phyloP scores from a whole-genome alignment of 2,329 filamentous ascomycete genomes.

The Periconia digitata region DNA sequence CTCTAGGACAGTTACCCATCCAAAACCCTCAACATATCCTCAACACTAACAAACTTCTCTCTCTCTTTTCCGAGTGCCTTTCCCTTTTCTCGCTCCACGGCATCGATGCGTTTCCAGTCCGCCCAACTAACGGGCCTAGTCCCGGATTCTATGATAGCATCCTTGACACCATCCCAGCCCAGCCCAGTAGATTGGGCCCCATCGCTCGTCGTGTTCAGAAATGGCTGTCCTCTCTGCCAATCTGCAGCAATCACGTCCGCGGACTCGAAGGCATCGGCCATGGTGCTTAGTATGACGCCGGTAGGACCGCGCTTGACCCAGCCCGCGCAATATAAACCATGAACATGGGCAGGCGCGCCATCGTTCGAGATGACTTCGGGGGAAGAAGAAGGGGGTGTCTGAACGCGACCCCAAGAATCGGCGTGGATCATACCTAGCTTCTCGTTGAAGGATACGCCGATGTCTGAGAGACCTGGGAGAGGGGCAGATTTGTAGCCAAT shows the following conservation, averaged over 20 bases:
- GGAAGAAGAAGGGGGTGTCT: too few relatives aligned
- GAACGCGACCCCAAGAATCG: constrained; percentile 75
- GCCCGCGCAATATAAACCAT: constrained; percentile 86
- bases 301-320: constrained; percentile 97
- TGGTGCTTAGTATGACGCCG: constrained; percentile 92
- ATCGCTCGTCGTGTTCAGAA: constrained; percentile 49
- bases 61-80: constrained; percentile 70
- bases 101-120: constrained; percentile 85
- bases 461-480: constrained; percentile 70
- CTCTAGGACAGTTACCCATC: too few relatives aligned
- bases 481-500: constrained; percentile 88
- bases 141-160: constrained; percentile 58
- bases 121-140: constrained; percentile 73
- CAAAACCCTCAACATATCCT: constrained; percentile 59
- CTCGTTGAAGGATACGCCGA: constrained; percentile 78
- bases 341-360: constrained; percentile 58
- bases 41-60: constrained; percentile 63
- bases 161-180: constrained; percentile 78
- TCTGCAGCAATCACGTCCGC: constrained; percentile 83
- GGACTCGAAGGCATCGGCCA: constrained; percentile 90
- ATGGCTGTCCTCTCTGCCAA: constrained; percentile 57
- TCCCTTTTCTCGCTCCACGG: constrained; percentile 71
- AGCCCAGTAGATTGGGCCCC: constrained; percentile 43
- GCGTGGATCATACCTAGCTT: constrained; percentile 77
- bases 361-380: too few relatives aligned